Evolutionary conservation across 805 yeast genomes (phyloP).

Genomic region (Kazachstania africana): DNA sequence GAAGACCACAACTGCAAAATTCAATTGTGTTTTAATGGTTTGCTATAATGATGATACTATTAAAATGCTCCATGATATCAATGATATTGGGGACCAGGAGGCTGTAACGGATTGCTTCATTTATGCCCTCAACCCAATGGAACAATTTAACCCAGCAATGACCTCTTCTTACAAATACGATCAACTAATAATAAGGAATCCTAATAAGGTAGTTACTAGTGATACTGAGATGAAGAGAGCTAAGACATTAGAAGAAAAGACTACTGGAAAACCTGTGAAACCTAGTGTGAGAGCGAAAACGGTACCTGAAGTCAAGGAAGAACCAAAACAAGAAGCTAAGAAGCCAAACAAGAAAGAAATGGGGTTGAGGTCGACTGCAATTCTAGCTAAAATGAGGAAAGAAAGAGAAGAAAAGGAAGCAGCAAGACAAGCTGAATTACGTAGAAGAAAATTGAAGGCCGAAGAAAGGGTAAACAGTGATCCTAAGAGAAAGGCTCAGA

Average conservation of each 20-base stretch:
- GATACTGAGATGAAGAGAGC: constrained; percentile 3
- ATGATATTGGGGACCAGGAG: constrained; percentile 7
- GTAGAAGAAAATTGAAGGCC: constrained; percentile 15
- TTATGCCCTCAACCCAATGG: constrained; percentile 25
- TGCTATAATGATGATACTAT: constrained; percentile 12
- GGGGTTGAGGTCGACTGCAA: constrained; percentile 22
- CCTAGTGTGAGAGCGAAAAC: constrained; percentile 3
- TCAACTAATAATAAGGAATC: constrained; percentile 11
- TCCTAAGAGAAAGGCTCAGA: constrained; percentile 21
- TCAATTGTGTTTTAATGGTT: constrained; percentile 19
- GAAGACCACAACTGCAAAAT: constrained; percentile 12
- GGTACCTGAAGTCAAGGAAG: constrained; percentile 1
- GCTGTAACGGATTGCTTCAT: constrained; percentile 21
- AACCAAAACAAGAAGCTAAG: constrained; percentile 1
- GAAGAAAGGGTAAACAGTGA: constrained; percentile 8
- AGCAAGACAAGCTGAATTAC: constrained; percentile 18
- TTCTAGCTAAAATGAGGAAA: constrained; percentile 23
- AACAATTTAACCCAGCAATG: constrained; percentile 16
- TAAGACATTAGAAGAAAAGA: constrained; percentile 6
- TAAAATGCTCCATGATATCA: constrained; percentile 14
- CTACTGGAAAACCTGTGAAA: background rate
- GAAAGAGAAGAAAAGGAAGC: constrained; percentile 23
- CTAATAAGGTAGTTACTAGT: constrained; percentile 4
- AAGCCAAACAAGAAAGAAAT: constrained; percentile 8
- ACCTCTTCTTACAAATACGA: constrained; percentile 8